These are phyloP conservation scores for Ustilago esculenta DNA, from an alignment of 1,284 basidiomycete genomes.

Conservation along the genomic window DNA sequence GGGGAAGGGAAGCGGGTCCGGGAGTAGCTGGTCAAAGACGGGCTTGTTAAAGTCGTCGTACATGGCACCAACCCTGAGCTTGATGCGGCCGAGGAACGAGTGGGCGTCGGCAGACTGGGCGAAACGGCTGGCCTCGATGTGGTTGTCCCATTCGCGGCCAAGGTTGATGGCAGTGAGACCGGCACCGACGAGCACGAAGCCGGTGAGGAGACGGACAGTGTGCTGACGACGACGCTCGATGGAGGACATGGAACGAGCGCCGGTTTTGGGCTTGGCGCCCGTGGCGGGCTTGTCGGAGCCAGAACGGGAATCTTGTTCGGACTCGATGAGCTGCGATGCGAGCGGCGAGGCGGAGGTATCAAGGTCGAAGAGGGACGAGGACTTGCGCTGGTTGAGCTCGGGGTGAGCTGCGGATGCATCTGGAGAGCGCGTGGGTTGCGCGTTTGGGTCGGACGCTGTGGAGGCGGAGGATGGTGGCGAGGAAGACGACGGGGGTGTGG, in stretches of 20 bases:
- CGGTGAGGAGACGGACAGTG: constrained; percentile 47
- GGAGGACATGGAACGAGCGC: constrained; percentile 64
- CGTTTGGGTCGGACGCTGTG: constrained; percentile 7
- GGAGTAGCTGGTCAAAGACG: constrained; percentile 88
- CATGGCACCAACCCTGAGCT: constrained; percentile 49
- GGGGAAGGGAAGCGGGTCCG: constrained; percentile 83
- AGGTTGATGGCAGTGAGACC: constrained; percentile 57
- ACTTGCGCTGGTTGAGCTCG: constrained; percentile 13
- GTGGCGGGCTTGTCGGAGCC: constrained; percentile 44
- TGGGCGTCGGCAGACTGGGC: constrained; percentile 25
- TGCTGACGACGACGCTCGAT: constrained; percentile 65
- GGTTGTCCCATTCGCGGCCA: constrained; percentile 65
- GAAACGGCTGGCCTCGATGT: constrained; percentile 58
- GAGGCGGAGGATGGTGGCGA: background rate
- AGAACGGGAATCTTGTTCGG: constrained; percentile 6
- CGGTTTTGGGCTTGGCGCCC: constrained; percentile 62
- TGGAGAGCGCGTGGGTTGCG: too few relatives aligned
- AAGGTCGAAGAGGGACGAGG: constrained; percentile 51
- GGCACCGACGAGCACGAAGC: constrained; percentile 42
- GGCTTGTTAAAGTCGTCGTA: constrained; percentile 70
- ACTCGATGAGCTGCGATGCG: constrained; percentile 32
- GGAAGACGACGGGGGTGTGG: constrained; percentile 23
- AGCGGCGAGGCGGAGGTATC: constrained; percentile 47
- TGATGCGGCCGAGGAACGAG: constrained; percentile 58
- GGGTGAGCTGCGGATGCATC: background rate